Base-by-base conservation (phyloP, 495 filamentous ascomycete genomes). In the Xylaria sp. region DNA sequence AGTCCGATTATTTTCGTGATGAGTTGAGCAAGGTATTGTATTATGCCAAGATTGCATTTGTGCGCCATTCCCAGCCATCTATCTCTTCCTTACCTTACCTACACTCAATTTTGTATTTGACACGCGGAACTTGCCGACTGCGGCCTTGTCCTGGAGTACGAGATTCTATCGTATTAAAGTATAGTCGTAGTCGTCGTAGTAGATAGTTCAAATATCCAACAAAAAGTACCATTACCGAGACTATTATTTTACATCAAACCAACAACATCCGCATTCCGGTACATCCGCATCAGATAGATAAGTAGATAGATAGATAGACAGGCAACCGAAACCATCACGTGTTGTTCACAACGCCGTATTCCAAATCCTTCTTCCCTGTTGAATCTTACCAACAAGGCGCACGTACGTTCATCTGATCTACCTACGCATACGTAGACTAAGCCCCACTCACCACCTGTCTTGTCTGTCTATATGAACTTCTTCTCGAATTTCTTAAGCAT, bases 401-500 rank as follows among this genome's bases (percentile, higher is more conserved):
- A 37, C 17, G 15, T 37, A 37, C 17, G 15, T 37, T 37, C 44
- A 14, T n/a, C 44, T 15, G 5, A 14, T n/a, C 44, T n/a, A 14
- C 44, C 11, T 46, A 15, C 44, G 21, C 50, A n/a, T 53, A 8
- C 15, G 5, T 41, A 37, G 3, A 31, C 17, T 40, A 61, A n/a
- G 26, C 7, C 31, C 53, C 26, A 58, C 6, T n/a, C n/a, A n/a
- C n/a, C n/a, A n/a, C n/a, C n/a, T n/a, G n/a, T n/a, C n/a, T n/a
- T 6, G 0, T 0, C 26, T 3, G 26, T 37, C 37, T 62, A 62
- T 26, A 17, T 26, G 37, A 95, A 88, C 77, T 88, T 92, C 88
- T 96, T 96, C 85, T 97, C 94, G 76, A 97, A 84, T 82, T 89
- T 94, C 89, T 94, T 97, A 75, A 97, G 83, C 79, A 97, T 91